Evolutionary conservation across 1,284 basidiomycete species (phyloP).

Genomic region (Microbotryum lychnidis-dioicae): DNA sequence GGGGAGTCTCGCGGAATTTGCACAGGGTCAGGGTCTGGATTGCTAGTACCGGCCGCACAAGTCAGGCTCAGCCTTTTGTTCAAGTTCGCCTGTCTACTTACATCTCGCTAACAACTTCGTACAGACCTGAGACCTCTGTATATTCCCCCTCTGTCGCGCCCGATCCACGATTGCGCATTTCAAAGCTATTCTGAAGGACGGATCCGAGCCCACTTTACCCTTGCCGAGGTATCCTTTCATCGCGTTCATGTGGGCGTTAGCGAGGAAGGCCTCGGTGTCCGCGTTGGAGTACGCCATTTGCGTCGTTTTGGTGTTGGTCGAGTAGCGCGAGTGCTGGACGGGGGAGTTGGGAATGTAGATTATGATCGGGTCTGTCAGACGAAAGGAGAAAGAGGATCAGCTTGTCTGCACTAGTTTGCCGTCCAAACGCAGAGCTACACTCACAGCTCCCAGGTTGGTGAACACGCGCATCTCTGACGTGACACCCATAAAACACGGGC

Average conservation of each 20-base stretch:
- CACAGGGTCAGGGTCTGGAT: too few relatives aligned
- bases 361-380: slow-evolving; percentile 19
- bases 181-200: slow-evolving; percentile 41
- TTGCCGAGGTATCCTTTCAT: slow-evolving; percentile 32
- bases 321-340: slow-evolving; percentile 5
- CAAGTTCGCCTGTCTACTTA: too few relatives aligned
- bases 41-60: too few relatives aligned
- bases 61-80: too few relatives aligned
- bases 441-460: too few relatives aligned
- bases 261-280: slow-evolving; percentile 29
- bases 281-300: slow-evolving; percentile 38
- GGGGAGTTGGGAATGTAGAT: slow-evolving; percentile 34
- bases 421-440: too few relatives aligned
- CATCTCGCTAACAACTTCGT: too few relatives aligned
- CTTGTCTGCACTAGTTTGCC: too few relatives aligned
- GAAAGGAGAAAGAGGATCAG: neutral
- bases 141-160: too few relatives aligned
- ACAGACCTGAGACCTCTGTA: too few relatives aligned
- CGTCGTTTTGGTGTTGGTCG: slow-evolving; percentile 38
- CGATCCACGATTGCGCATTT: slow-evolving; percentile 44
- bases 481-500: slow-evolving; percentile 70
- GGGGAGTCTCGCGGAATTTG: too few relatives aligned
- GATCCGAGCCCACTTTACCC: slow-evolving; percentile 35
- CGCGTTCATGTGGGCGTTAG: slow-evolving; percentile 21
- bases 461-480: too few relatives aligned